Evolutionary conservation across 805 yeast genomes (phyloP).

Genomic region (Wickerhamiella dianesei): DNA sequence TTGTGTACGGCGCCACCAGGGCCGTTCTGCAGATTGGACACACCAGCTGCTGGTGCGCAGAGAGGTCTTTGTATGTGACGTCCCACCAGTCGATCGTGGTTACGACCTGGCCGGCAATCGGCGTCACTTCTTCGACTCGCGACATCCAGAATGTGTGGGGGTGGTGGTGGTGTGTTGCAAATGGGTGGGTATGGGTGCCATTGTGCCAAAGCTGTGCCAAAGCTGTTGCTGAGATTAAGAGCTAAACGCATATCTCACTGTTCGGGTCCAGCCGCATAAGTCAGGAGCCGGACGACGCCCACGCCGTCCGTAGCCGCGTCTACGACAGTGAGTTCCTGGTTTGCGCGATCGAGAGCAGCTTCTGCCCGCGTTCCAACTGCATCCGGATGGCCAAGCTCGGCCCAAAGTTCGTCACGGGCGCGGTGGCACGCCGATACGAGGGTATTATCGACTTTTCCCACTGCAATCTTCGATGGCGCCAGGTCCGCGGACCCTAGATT

Average conservation of each 20-base stretch:
- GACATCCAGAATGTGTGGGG: too few species aligned
- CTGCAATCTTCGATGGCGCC: neutral
- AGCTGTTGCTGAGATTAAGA: too few species aligned
- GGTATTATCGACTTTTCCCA: neutral
- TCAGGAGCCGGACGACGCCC: neutral
- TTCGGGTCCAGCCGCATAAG: neutral
- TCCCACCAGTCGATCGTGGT: slow-evolving; percentile 21
- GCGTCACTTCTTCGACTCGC: neutral
- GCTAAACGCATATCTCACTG: too few species aligned
- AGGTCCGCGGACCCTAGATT: neutral
- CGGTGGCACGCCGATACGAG: neutral
- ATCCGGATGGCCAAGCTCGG: neutral
- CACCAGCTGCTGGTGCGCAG: slow-evolving; percentile 19
- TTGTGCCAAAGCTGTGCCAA: too few species aligned
- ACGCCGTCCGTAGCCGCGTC: neutral
- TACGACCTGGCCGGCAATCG: slow-evolving; percentile 1
- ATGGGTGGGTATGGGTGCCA: too few species aligned
- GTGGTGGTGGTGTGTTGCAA: too few species aligned
- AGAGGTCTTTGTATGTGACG: slow-evolving; percentile 17
- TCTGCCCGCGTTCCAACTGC: neutral
- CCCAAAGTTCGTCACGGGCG: neutral
- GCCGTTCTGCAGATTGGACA: slow-evolving; percentile 63
- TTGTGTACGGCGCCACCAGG: slow-evolving; percentile 45
- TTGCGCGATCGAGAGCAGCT: neutral
- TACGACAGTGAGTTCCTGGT: neutral